Base-by-base conservation (phyloP, 2,329 filamentous ascomycete species). In the Aspergillus cejpii region DNA sequence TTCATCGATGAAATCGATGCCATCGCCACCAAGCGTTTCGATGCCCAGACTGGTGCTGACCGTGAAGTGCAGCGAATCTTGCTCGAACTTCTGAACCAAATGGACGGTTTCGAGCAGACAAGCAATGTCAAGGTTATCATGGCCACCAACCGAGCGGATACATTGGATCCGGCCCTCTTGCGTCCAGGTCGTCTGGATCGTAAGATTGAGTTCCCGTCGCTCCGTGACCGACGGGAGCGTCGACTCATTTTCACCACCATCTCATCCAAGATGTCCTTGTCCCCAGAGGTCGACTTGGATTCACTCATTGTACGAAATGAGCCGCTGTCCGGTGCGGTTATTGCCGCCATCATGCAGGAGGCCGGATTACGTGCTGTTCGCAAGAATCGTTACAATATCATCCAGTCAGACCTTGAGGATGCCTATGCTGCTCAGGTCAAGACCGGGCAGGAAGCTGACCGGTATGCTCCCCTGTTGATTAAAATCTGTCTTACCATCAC, bases 91-190 rank as follows among this genome's bases (percentile, higher is more conserved):
- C 83, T 98, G 53, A 98, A 98, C 74, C 92, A 98, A 73, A 98
- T 98, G 92, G 92, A 98, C 67, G 92, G 92, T 54, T 98, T 98
- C 74, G 92, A 98, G 69, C 92, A 98, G 71, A 95, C 89, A 0
- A 87, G 88, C 67, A 98, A 98, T 70, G 92, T 98, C 71, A 98
- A 98, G 76, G 92, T 98, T 66, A 98, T 98, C 74, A 98, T 98
- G 92, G 92, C 92, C 56, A 98, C 92, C 56, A 98, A 98, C 76
- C 85, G 92, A 66, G 91, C 92, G 55, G 92, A 97, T 69, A 98
- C 92, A 5, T 79, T 98, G 54, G 92, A 98, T 66, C 92, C 92
- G 12, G 92, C 92, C 33, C 78, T 98, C 50, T 80, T 98, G 50
- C 88, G 92, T 60, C 92, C 92, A 24, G 92, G 92, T 56, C 89